Evolutionary conservation across 192 early-diverging fungal species (phyloP), one percentile per base, ranked within the genome.

Genomic region (Coemansia furcata): DNA sequence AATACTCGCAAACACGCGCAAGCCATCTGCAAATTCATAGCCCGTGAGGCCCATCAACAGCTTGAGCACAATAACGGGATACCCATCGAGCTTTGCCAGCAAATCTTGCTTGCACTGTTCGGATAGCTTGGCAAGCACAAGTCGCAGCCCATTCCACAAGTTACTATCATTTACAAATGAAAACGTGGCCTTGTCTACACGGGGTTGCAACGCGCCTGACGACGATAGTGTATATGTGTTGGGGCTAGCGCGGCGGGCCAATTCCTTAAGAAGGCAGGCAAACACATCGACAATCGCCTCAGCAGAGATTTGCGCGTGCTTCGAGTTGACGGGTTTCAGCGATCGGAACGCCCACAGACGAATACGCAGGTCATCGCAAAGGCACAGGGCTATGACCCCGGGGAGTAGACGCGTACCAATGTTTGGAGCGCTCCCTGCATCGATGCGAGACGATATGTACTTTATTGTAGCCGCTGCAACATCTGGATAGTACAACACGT

Each of bases 121-220:
- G 6, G 69, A 38, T n/a, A 81, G 70, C 14, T 71, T 61, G 10
- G 63, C 64, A 35, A 81, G 35, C 26, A 63, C 55, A 2, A 68
- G 65, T 3, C 71, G 78, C 58, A 81, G 37, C 8, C 71, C 73
- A 29, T 60, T 64, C 78, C 78, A 81, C n/a, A 72, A 61, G 43
- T 61, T 62, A 17, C 3, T 12, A 5, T 69, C 60, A 9, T 43
- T 32, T 15, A 67, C 68, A 65, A 76, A 81, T 40, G 35, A 33
- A 66, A 76, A 81, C 2, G 52, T 69, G n/a, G 47, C 43, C 3
- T 39, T 46, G 50, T 6, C 44, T 38, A 29, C 15, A 7, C 30
- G 52, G 14, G 15, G 26, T 30, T 6, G 17, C 33, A 15, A 30
- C 4, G 11, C 61, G 33, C 32, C 62, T 2, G 57, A 36, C 5